These are phyloP conservation scores for Tilletia horrida DNA, from an alignment of 1,284 basidiomycete species.

Conservation along the genomic window DNA sequence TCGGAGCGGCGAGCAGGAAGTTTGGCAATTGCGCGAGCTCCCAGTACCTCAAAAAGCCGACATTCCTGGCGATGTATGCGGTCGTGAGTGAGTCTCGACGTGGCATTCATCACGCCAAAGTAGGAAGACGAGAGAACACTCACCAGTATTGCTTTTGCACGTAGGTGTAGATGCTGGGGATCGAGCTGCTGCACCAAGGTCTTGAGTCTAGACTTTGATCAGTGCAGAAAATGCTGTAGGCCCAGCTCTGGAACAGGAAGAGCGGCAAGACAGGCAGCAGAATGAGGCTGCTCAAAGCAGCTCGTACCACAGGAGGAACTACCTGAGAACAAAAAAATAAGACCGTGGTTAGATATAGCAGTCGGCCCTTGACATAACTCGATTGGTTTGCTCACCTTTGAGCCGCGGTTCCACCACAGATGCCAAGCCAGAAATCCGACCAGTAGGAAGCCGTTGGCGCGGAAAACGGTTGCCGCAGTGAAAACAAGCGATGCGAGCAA, in stretches of 20 bases:
- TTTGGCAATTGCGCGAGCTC: slow-evolving; percentile 77
- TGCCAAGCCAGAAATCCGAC: slow-evolving; percentile 62
- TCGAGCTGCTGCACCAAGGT: slow-evolving; percentile 66
- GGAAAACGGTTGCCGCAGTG: slow-evolving; percentile 66
- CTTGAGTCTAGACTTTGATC: slow-evolving; percentile 27
- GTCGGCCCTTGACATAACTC: not conserved
- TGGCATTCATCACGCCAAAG: no score
- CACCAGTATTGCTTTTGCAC: slow-evolving; percentile 80
- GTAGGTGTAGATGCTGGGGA: slow-evolving; percentile 76
- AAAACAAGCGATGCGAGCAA: slow-evolving; percentile 64
- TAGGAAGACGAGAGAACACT: slow-evolving; percentile 26
- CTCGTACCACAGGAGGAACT: slow-evolving; percentile 20
- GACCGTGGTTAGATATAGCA: slow-evolving; percentile 12
- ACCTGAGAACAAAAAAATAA: slow-evolving; percentile 34
- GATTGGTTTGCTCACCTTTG: not conserved
- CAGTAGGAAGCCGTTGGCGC: slow-evolving; percentile 78
- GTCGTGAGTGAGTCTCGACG: not conserved
- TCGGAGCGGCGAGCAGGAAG: slow-evolving; percentile 74
- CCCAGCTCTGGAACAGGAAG: slow-evolving; percentile 66
- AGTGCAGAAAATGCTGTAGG: slow-evolving; percentile 68
- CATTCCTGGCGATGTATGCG: slow-evolving; percentile 60
- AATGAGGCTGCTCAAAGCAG: not conserved
- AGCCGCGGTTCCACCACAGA: slow-evolving; percentile 21
- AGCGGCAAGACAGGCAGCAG: slow-evolving; percentile 64
- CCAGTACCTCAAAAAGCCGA: slow-evolving; percentile 85